Evolutionary conservation across 2,329 filamentous ascomycete species (phyloP).

Genomic region (Fusarium ramigenum): DNA sequence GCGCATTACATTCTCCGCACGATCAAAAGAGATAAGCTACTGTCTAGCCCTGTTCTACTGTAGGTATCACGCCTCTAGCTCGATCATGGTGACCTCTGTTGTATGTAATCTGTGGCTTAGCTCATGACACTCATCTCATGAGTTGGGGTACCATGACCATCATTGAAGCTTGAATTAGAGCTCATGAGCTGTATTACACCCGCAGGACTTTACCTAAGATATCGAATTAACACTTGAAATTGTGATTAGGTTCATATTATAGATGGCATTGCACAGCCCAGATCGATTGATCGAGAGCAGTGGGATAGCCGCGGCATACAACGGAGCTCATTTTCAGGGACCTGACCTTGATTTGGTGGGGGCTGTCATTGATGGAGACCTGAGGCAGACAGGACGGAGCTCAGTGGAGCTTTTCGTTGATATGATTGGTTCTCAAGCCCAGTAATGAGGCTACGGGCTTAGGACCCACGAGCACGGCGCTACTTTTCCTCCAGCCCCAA

Average conservation of each 20-base stretch:
- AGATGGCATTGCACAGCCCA: conserved; percentile 1
- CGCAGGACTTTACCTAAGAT: background rate
- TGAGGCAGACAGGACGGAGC: conserved; percentile 33
- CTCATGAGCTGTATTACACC: background rate
- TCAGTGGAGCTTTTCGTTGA: conserved; percentile 5
- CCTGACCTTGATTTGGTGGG: background rate
- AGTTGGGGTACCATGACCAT: conserved; percentile 14
- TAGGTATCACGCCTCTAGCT: conserved; percentile 39
- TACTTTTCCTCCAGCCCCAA: conserved; percentile 42
- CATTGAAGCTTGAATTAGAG: background rate
- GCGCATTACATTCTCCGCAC: conserved; percentile 32
- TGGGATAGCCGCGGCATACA: background rate
- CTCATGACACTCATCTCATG: conserved; percentile 19
- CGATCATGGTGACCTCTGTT: conserved; percentile 22
- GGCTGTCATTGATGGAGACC: conserved; percentile 14
- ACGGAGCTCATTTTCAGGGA: conserved; percentile 9
- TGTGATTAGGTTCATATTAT: background rate
- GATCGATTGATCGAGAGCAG: conserved; percentile 8
- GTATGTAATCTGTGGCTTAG: conserved; percentile 32
- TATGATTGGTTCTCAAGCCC: conserved; percentile 35
- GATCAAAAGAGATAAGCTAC: conserved; percentile 41
- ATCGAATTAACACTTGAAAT: background rate
- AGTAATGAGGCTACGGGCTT: conserved; percentile 17
- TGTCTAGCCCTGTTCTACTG: conserved; percentile 29
- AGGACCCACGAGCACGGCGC: conserved; percentile 35